A percentile compares a stretch with the other conserved stretches of the same genome.
Conservation (phyloP, 768 basidiomycete species). For the Hypholoma fasciculare region DNA sequence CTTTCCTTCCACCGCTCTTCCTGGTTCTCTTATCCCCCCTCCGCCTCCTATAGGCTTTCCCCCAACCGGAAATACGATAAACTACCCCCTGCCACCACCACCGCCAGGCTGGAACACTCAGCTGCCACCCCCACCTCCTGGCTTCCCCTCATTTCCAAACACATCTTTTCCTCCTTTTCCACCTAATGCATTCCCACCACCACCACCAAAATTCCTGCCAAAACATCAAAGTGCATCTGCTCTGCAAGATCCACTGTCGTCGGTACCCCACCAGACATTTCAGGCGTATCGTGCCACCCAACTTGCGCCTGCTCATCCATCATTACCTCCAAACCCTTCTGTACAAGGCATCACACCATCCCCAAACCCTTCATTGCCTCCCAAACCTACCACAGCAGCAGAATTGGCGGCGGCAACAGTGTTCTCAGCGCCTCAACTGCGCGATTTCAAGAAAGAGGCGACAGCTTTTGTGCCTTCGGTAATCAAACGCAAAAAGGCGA, state of each 20-base stretch:
- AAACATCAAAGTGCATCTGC: constrained; percentile 51
- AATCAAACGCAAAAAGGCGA: constrained; percentile 71
- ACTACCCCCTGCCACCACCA: constrained; percentile 10
- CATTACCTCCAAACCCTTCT: constrained; percentile 43
- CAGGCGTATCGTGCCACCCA: constrained; percentile 66
- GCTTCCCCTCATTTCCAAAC: constrained; percentile 25
- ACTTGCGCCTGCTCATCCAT: constrained; percentile 34
- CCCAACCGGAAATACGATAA: not conserved
- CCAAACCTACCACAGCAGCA: constrained; percentile 35
- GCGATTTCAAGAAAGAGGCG: constrained; percentile 94
- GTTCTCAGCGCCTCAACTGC: constrained; percentile 81
- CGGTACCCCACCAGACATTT: constrained; percentile 75
- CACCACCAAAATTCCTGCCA: constrained; percentile 70
- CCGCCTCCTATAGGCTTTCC: constrained; percentile 6
- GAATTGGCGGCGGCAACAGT: constrained; percentile 64
- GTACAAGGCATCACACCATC: constrained; percentile 20
- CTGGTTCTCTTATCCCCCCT: constrained; percentile 8
- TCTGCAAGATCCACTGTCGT: constrained; percentile 75
- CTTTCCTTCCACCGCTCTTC: not conserved
- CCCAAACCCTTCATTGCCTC: constrained; percentile 29
- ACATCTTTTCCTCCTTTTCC: constrained; percentile 28
- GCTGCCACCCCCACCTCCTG: constrained; percentile 29
- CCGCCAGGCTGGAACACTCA: constrained; percentile 12
- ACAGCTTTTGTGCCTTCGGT: constrained; percentile 88
- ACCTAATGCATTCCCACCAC: constrained; percentile 33